These are phyloP conservation scores for Phalaenopsis equestris DNA, from an alignment of 106 monocot genomes.

Conservation along the genomic window DNA sequence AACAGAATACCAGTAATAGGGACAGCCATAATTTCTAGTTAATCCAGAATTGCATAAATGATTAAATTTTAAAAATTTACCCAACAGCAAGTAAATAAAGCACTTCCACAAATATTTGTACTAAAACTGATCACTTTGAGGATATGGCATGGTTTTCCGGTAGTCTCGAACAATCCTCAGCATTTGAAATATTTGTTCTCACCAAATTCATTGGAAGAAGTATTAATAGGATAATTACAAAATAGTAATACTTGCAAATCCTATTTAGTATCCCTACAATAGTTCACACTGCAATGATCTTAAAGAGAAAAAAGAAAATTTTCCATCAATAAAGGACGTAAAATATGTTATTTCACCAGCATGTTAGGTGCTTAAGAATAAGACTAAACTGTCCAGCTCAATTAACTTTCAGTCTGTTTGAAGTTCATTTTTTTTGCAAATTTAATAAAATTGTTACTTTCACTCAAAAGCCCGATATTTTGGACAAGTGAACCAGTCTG, in stretches of 20 bases:
- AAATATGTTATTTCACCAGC: too few relatives aligned
- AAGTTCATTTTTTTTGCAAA: too few relatives aligned
- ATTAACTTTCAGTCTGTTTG: too few relatives aligned
- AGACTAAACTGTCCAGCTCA: too few relatives aligned
- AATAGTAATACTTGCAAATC: background rate
- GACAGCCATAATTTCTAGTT: background rate
- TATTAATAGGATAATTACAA: background rate
- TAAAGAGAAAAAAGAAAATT: background rate
- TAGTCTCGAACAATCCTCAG: background rate
- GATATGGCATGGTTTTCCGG: background rate
- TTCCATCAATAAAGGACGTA: background rate
- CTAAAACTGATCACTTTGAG: background rate
- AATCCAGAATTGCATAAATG: background rate
- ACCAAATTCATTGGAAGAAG: background rate
- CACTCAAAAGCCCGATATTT: too few relatives aligned
- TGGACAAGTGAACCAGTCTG: too few relatives aligned
- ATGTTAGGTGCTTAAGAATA: too few relatives aligned
- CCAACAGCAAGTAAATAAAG: background rate
- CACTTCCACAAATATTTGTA: background rate
- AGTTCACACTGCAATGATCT: background rate
- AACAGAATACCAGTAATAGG: background rate
- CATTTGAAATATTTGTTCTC: background rate
- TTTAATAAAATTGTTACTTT: too few relatives aligned
- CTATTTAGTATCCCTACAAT: background rate
- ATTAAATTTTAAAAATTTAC: background rate